These are phyloP conservation scores for Lagerstroemia speciosa DNA, from an alignment of 345 rosid species.

Conservation along the genomic window DNA sequence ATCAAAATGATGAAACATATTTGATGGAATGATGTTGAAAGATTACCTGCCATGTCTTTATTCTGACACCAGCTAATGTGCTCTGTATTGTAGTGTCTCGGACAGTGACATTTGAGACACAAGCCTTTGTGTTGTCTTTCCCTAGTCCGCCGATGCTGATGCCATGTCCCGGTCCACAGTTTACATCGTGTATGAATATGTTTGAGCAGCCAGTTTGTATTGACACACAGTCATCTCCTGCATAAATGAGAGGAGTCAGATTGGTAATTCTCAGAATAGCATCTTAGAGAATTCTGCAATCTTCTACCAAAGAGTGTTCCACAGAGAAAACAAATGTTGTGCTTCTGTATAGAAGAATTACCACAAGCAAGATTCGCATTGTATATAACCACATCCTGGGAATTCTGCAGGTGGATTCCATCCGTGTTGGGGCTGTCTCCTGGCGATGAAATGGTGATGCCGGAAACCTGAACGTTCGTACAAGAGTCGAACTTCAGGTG, in stretches of 20 bases:
- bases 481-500: slow-evolving; percentile 81
- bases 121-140: slow-evolving; percentile 54
- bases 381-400: slow-evolving; percentile 50
- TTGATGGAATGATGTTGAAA: background rate
- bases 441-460: slow-evolving; percentile 56
- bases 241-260: slow-evolving; percentile 9
- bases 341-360: slow-evolving; percentile 18
- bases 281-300: background rate
- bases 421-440: slow-evolving; percentile 75
- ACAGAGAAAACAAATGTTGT: background rate
- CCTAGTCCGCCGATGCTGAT: slow-evolving; percentile 94
- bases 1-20: background rate
- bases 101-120: slow-evolving; percentile 76
- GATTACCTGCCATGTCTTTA: slow-evolving; percentile 93
- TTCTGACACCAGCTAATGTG: slow-evolving; percentile 67
- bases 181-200: slow-evolving; percentile 52
- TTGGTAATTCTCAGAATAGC: background rate
- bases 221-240: slow-evolving; percentile 91
- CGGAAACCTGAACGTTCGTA: slow-evolving; percentile 48
- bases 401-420: slow-evolving; percentile 84
- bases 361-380: slow-evolving; percentile 59
- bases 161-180: slow-evolving; percentile 92
- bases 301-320: background rate
- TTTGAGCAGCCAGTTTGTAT: slow-evolving; percentile 85
- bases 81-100: slow-evolving; percentile 48